These are phyloP conservation scores for Ceratobasidium sp. DNA, from an alignment of 1,284 basidiomycete species.

Conservation along the genomic window DNA sequence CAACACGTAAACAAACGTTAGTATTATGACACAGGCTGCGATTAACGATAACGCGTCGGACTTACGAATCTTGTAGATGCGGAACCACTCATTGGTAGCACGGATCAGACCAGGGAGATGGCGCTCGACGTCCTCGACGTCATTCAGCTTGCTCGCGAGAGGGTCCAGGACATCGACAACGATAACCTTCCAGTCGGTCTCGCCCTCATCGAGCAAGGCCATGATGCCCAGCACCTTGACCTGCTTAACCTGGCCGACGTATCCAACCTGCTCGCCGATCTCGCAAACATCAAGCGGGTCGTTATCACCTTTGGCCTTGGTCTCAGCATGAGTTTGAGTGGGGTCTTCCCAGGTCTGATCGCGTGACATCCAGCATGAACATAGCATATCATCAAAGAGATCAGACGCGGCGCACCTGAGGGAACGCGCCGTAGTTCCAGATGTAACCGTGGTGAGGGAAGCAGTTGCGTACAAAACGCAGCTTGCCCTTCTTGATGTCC, in stretches of 20 bases:
- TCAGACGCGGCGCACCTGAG: constrained; percentile 68
- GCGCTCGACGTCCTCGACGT: constrained; percentile 99
- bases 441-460: constrained; percentile 99
- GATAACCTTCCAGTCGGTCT: constrained; percentile 99
- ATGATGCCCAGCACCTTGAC: constrained; percentile 99
- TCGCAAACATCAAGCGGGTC: constrained; percentile 99
- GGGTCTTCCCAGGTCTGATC: constrained; percentile 98
- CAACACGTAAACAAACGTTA: constrained; percentile 4
- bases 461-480: constrained; percentile 99
- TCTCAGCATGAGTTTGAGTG: constrained; percentile 87
- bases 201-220: constrained; percentile 97
- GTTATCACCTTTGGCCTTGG: constrained; percentile 99
- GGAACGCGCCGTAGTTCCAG: constrained; percentile 99
- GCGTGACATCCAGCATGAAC: constrained; percentile 22
- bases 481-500: constrained; percentile 94
- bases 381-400: constrained; percentile 2
- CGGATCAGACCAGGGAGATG: constrained; percentile 97
- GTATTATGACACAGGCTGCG: not conserved
- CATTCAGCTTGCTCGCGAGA: constrained; percentile 95
- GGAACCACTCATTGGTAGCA: constrained; percentile 97
- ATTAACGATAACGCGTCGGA: not conserved
- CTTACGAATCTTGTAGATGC: constrained; percentile 92
- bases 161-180: constrained; percentile 98
- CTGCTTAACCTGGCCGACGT: constrained; percentile 98
- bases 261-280: constrained; percentile 98